Conservation (phyloP, 805 yeast genomes). For the Ogataea parapolymorpha region DNA sequence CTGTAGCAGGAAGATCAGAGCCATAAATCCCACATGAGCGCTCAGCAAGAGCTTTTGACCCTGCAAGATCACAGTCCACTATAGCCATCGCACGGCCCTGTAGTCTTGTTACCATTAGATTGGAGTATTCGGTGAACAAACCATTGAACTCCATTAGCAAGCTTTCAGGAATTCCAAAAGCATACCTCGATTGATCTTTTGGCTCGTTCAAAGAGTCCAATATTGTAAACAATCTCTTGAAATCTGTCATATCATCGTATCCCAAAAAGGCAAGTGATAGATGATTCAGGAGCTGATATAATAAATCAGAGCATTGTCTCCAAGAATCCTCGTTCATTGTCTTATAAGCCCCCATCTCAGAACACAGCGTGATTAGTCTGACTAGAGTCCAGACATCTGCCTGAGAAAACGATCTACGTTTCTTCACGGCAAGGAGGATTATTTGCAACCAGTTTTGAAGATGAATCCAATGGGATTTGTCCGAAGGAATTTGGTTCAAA, state of each 20-base stretch:
- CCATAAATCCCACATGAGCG: no score
- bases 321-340: not conserved
- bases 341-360: not conserved
- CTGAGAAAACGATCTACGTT: constrained; percentile 9
- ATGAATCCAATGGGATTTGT: constrained; percentile 26
- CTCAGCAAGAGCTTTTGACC: no score
- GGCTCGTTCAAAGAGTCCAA: not conserved
- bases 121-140: not conserved
- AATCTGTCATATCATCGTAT: constrained; percentile 1
- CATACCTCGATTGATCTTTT: not conserved
- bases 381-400: constrained; percentile 21
- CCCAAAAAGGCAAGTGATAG: not conserved
- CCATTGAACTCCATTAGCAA: not conserved
- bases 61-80: no score
- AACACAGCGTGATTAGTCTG: constrained; percentile 6
- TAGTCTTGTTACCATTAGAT: not conserved
- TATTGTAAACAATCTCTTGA: not conserved
- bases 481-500: constrained; percentile 5
- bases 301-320: not conserved
- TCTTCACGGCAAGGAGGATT: constrained; percentile 6
- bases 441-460: constrained; percentile 25
- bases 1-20: not conserved
- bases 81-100: not conserved
- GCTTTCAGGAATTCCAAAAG: not conserved
- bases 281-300: not conserved